These are phyloP conservation scores for Neocallimastix lanati DNA, from an alignment of 192 early-diverging fungal species.

Conservation along the genomic window DNA sequence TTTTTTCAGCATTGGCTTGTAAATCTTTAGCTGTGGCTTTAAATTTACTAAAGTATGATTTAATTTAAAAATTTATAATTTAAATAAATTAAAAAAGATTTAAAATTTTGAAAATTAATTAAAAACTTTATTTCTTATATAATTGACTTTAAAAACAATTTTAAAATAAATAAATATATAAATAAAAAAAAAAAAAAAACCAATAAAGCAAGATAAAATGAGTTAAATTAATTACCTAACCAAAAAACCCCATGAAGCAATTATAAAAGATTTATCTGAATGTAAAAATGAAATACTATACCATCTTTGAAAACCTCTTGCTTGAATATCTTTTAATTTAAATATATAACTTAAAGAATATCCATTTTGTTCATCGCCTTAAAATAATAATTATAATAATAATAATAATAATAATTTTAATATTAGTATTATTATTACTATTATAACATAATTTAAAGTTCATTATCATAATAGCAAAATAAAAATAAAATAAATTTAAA, in stretches of 20 bases:
- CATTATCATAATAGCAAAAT: no score
- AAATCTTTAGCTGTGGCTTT: constrained; percentile 25
- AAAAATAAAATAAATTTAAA: no score
- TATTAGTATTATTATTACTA: no score
- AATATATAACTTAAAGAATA: constrained; percentile 56
- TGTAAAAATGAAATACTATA: constrained; percentile 45
- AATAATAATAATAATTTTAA: no score
- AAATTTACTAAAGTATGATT: constrained; percentile 31
- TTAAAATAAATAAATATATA: no score
- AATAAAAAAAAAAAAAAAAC: no score
- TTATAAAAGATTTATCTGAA: constrained; percentile 42
- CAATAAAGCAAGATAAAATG: no score
- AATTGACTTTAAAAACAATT: no score
- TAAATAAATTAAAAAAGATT: neutral
- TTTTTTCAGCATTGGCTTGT: constrained; percentile 17
- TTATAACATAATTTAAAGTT: no score
- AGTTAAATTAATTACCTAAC: constrained; percentile 29
- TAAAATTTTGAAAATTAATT: no score
- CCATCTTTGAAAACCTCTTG: constrained; percentile 33
- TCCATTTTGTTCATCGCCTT: constrained; percentile 47
- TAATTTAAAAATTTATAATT: neutral
- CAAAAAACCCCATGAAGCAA: constrained; percentile 46
- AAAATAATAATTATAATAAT: no score
- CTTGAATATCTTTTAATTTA: constrained; percentile 45
- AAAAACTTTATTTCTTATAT: no score